These are phyloP conservation scores for Pachysandra terminalis DNA, from an alignment of 164 flowering plant species.

Conservation along the genomic window DNA sequence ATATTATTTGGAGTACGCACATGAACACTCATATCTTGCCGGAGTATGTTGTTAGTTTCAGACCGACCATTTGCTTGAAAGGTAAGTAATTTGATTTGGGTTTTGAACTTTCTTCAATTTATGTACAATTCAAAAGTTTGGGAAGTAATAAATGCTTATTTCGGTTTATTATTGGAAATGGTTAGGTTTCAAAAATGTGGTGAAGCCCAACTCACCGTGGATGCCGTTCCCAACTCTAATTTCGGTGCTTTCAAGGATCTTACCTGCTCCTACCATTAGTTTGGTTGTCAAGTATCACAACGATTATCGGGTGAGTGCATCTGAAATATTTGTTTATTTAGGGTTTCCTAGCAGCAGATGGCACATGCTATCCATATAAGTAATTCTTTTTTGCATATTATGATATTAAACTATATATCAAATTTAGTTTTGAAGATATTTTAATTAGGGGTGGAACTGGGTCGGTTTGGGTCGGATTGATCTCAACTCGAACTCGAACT, in stretches of 20 bases:
- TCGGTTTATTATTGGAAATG: background rate
- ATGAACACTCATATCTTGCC: conserved; percentile 79
- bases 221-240: background rate
- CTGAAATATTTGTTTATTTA: background rate
- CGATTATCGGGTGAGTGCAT: background rate
- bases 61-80: conserved; percentile 25
- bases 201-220: conserved; percentile 40
- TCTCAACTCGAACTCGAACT: too few species aligned
- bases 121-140: background rate
- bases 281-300: background rate
- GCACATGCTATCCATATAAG: too few species aligned
- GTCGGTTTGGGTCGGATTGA: too few species aligned
- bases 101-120: background rate
- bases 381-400: too few species aligned
- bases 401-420: too few species aligned
- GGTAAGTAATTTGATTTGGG: conserved; percentile 22
- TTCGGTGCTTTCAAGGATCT: background rate
- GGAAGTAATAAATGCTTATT: background rate
- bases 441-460: too few species aligned
- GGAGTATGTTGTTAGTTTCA: conserved; percentile 54
- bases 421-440: too few species aligned
- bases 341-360: too few species aligned
- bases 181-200: conserved; percentile 6
- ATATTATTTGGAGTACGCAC: conserved; percentile 59
- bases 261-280: background rate